Evolutionary conservation across 257 asterid species (phyloP), one percentile per base, ranked within the genome.

Genomic region (Solanum stenotomum): DNA sequence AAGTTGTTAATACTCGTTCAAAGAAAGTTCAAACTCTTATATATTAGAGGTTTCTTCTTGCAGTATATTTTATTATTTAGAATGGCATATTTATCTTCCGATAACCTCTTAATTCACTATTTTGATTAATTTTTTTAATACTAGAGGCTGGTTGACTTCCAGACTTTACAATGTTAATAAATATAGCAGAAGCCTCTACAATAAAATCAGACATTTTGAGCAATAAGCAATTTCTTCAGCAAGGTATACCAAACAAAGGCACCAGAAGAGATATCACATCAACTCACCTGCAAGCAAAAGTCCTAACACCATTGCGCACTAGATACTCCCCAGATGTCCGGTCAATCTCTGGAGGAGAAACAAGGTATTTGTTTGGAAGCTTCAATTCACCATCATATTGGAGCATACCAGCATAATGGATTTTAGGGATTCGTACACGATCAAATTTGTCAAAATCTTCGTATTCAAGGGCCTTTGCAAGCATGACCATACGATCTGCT

Each of bases 401-500:
- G 87, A 97, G 99, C 99, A 97, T 95, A 46, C 99, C 99, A 83
- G 98, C 98, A 83, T 95, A 97, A 63, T 95, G 94, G 46, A 95
- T 97, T 87, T 95, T 96, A 68, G 98, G 98, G 81, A 91, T 85
- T 44, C 99, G 89, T 87, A 97, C 99, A 52, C 98, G 90, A 56
- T 96, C 98, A 88, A 97, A 97, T 89, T 93, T 96, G 74, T 97
- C 96, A 61, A 97, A 97, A 89, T 97, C 89, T 81, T 84, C 94
- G 86, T 95, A 97, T 90, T 96, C 98, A 37, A 96, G 98, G 59
- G 99, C 97, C 92, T 93, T 93, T 77, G 98, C 98, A 71, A 96
- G 83, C 99, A 97, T 97, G 89, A 90, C 93, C 99, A 97, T 94
- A 33, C 99, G 98, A 91, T 97, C 99, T 37, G 99, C 99, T n/a